A percentile compares a stretch with the other conserved stretches of the same genome.
These are phyloP conservation scores for Aspergillus tubingensis DNA, from an alignment of 2,329 filamentous ascomycete species.

Conservation along the genomic window DNA sequence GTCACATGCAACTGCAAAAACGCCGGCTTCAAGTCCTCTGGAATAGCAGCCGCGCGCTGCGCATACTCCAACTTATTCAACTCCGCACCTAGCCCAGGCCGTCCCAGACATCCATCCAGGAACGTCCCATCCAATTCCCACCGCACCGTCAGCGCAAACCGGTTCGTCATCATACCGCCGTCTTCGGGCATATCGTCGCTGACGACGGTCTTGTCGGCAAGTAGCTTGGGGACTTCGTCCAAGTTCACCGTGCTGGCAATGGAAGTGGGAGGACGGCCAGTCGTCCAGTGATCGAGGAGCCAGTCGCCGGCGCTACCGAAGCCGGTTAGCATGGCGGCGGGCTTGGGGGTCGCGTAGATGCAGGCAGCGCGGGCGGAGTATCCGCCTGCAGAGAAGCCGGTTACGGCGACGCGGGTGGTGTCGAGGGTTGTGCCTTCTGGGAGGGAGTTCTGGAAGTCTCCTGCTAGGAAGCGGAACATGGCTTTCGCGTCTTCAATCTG, in stretches of 20 bases:
- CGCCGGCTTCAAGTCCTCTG: constrained; percentile 15
- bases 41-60: constrained; percentile 14
- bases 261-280: constrained; percentile 20
- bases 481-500: constrained; percentile 25
- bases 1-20: constrained; percentile 22
- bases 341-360: constrained; percentile 23
- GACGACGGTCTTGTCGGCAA: constrained; percentile 22
- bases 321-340: constrained; percentile 17
- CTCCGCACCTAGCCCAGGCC: constrained; percentile 14
- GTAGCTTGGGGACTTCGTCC: constrained; percentile 9
- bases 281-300: constrained; percentile 25
- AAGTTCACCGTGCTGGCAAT: constrained; percentile 20
- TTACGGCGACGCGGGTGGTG: constrained; percentile 20
- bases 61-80: constrained; percentile 16
- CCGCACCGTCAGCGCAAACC: constrained; percentile 23
- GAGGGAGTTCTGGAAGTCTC: constrained; percentile 12
- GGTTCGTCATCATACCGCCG: constrained; percentile 8
- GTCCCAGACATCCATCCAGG: constrained; percentile 21
- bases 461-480: constrained; percentile 18
- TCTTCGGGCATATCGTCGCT: constrained; percentile 18
- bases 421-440: constrained; percentile 14
- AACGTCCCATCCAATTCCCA: constrained; percentile 26
- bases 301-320: constrained; percentile 22
- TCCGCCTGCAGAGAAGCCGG: constrained; percentile 25
- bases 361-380: constrained; percentile 28